Conservation (phyloP, 495 filamentous ascomycete genomes). For the Neurospora hispaniola region DNA sequence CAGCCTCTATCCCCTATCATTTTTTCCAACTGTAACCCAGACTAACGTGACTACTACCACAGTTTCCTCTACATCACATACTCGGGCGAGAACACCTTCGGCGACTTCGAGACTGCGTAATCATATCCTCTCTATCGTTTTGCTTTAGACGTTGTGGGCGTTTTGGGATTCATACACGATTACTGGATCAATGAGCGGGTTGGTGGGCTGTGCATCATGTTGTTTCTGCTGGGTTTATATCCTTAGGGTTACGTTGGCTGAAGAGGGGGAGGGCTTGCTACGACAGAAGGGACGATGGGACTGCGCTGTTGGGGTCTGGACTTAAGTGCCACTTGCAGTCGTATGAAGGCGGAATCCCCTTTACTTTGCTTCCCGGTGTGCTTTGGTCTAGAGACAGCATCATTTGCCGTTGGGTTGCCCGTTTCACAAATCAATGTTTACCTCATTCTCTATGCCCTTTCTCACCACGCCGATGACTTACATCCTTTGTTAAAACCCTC, state of each 20-base stretch:
- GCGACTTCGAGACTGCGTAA: constrained; percentile 36
- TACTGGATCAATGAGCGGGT: constrained; percentile 4
- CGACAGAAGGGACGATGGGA: background rate
- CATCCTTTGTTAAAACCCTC: background rate
- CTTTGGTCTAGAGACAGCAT: background rate
- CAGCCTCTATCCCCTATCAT: background rate
- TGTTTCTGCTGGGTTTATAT: constrained; percentile 3
- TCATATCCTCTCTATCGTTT: background rate
- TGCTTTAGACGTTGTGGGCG: background rate
- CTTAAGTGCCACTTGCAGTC: background rate
- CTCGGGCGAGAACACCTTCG: constrained; percentile 99
- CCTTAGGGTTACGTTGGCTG: background rate
- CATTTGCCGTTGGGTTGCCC: background rate
- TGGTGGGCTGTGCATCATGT: constrained; percentile 9
- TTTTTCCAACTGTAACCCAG: background rate
- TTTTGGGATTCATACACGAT: constrained; percentile 7
- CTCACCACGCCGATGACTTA: background rate
- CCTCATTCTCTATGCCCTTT: background rate
- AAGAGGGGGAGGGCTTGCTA: background rate
- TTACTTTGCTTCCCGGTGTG: background rate
- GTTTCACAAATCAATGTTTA: background rate
- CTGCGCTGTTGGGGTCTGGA: background rate
- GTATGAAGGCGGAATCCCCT: background rate
- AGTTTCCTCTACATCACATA: constrained; percentile 61
- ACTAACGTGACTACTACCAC: constrained; percentile 8